Evolutionary conservation across 495 filamentous ascomycete genomes (phyloP).

Genomic region (Aspergillus cavernicola): DNA sequence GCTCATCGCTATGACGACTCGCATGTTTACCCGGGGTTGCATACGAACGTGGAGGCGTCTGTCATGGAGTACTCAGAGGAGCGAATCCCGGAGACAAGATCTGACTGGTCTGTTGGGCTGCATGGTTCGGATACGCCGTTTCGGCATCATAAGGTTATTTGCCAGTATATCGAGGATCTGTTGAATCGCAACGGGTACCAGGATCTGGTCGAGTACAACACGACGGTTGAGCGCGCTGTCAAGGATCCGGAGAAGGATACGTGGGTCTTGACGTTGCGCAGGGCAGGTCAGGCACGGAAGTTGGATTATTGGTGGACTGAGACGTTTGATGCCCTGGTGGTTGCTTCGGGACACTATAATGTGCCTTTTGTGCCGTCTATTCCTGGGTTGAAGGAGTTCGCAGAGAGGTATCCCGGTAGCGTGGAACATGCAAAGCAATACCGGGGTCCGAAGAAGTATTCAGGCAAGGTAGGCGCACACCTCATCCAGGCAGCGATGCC

Average conservation of each 20-base stretch:
- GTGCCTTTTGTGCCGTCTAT: slow-evolving; percentile 68
- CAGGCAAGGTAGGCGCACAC: slow-evolving; percentile 28
- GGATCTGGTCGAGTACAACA: slow-evolving; percentile 36
- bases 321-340: slow-evolving; percentile 66
- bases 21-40: slow-evolving; percentile 34
- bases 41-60: slow-evolving; percentile 39
- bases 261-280: slow-evolving; percentile 37
- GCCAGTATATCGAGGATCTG: slow-evolving; percentile 38
- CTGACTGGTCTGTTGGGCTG: slow-evolving; percentile 32
- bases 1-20: slow-evolving; percentile 49
- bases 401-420: slow-evolving; percentile 28
- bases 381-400: slow-evolving; percentile 35
- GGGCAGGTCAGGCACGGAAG: slow-evolving; percentile 18
- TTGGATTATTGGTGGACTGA: slow-evolving; percentile 45
- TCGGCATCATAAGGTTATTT: slow-evolving; percentile 35
- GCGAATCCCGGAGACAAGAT: slow-evolving; percentile 30
- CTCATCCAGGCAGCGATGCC: neutral
- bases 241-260: slow-evolving; percentile 27
- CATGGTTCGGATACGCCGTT: slow-evolving; percentile 39
- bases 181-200: slow-evolving; percentile 33
- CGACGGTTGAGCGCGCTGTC: slow-evolving; percentile 37
- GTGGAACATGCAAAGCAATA: slow-evolving; percentile 42
- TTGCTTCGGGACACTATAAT: slow-evolving; percentile 77
- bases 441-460: slow-evolving; percentile 33
- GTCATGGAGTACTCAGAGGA: slow-evolving; percentile 42